Conservation (phyloP, 345 rosid species). For the Eucalyptus tenuipes region DNA sequence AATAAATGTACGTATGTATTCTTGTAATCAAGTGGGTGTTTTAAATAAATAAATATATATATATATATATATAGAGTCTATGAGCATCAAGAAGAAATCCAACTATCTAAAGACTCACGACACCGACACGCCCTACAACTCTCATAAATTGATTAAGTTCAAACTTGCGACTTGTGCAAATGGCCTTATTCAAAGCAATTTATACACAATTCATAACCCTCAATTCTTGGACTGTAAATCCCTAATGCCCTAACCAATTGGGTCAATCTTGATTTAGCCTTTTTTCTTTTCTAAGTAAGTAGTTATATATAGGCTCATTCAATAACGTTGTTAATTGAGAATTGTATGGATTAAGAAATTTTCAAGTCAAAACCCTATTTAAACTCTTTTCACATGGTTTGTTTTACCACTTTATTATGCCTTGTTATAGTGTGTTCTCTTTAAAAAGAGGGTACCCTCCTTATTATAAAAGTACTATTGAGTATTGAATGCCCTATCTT, state of each 20-base stretch:
- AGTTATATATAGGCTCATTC: neutral
- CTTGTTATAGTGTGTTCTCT: neutral
- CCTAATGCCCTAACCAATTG: neutral
- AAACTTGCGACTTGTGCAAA: fast-evolving
- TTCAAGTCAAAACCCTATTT: neutral
- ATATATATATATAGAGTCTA: no score
- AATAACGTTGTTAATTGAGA: neutral
- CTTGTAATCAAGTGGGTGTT: neutral
- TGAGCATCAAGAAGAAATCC: fast-evolving
- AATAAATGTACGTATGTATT: neutral
- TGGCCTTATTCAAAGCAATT: neutral
- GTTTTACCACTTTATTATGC: neutral
- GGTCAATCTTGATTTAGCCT: neutral
- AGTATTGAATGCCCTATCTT: neutral
- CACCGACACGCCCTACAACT: fast-evolving
- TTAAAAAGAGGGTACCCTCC: neutral
- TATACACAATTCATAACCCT: neutral
- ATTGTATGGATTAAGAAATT: neutral
- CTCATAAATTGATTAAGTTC: no score
- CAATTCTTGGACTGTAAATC: neutral
- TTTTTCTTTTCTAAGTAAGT: no score
- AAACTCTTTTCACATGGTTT: neutral
- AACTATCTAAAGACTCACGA: neutral
- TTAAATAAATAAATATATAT: neutral
- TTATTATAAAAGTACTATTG: neutral